Percentiles rank a stretch among this genome's conserved stretches.
phyloP scores from a whole-genome alignment of 2,329 filamentous ascomycete species.

The Ophiocordyceps robertsii region DNA sequence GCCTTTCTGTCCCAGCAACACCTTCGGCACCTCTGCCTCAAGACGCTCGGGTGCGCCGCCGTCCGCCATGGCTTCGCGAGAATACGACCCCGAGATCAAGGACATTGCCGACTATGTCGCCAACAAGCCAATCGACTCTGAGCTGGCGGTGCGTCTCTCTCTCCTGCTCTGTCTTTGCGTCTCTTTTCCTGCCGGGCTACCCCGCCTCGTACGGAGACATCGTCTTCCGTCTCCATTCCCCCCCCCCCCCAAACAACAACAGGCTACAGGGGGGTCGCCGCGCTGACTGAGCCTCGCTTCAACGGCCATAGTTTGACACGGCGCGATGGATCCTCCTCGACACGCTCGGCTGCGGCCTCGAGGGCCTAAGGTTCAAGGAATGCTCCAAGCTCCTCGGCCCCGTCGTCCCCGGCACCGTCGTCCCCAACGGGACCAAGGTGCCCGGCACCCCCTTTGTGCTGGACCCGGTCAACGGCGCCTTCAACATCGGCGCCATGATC shows the following conservation, averaged over 20 bases:
- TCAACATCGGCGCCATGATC: slow-evolving; percentile 99
- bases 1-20: slow-evolving; percentile 6
- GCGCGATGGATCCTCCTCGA: slow-evolving; percentile 94
- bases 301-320: slow-evolving; percentile 62
- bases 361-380: slow-evolving; percentile 89
- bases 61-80: slow-evolving; percentile 37
- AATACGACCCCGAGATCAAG: slow-evolving; percentile 84
- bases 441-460: slow-evolving; percentile 88
- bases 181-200: neutral
- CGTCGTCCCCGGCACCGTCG: slow-evolving; percentile 75
- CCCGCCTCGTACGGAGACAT: too few species aligned
- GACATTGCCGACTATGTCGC: slow-evolving; percentile 94
- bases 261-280: too few species aligned
- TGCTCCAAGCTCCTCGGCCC: slow-evolving; percentile 92
- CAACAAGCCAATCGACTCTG: slow-evolving; percentile 80
- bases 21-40: slow-evolving; percentile 35
- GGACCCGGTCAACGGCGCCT: slow-evolving; percentile 88
- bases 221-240: neutral
- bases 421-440: slow-evolving; percentile 84
- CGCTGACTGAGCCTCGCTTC: neutral
- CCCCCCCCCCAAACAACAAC: neutral
- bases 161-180: too few species aligned
- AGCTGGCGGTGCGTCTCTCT: slow-evolving; percentile 63
- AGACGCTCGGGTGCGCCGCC: slow-evolving; percentile 29
- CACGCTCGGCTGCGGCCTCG: slow-evolving; percentile 90